Conservation (phyloP, 139 green algal genomes). For the Micromonas pusilla region DNA sequence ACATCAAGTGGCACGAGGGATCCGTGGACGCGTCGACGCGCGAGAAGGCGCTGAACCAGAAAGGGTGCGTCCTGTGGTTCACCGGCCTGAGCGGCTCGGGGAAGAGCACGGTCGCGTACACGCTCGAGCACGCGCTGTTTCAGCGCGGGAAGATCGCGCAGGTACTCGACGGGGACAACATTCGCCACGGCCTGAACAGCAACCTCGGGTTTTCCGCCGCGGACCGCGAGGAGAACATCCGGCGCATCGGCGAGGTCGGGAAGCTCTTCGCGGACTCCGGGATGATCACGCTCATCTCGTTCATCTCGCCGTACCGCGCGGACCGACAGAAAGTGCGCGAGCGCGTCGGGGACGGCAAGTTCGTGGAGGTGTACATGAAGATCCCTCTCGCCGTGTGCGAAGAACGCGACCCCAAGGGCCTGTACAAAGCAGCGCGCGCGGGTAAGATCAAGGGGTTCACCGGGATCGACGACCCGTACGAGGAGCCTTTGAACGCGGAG, state of each 20-base stretch:
- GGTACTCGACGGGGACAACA: constrained; percentile 90
- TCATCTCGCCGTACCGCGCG: constrained; percentile 84
- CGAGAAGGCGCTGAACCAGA: constrained; percentile 68
- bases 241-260: constrained; percentile 82
- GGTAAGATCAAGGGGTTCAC: constrained; percentile 72
- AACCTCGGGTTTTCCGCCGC: constrained; percentile 79
- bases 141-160: constrained; percentile 61
- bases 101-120: constrained; percentile 50
- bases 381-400: constrained; percentile 84
- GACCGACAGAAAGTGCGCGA: constrained; percentile 10
- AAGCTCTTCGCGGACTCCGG: constrained; percentile 86
- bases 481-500: constrained; percentile 75
- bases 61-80: constrained; percentile 83
- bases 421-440: constrained; percentile 88
- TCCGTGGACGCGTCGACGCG: constrained; percentile 43
- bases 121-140: constrained; percentile 67
- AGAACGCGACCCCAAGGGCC: constrained; percentile 83
- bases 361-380: constrained; percentile 73
- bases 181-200: constrained; percentile 84
- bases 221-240: constrained; percentile 90
- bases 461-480: constrained; percentile 87
- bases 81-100: constrained; percentile 63
- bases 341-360: constrained; percentile 22
- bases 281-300: constrained; percentile 81
- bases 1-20: constrained; percentile 89